Conservation (phyloP, 1,284 basidiomycete genomes). For the Cutaneotrichosporon spelunceum region DNA sequence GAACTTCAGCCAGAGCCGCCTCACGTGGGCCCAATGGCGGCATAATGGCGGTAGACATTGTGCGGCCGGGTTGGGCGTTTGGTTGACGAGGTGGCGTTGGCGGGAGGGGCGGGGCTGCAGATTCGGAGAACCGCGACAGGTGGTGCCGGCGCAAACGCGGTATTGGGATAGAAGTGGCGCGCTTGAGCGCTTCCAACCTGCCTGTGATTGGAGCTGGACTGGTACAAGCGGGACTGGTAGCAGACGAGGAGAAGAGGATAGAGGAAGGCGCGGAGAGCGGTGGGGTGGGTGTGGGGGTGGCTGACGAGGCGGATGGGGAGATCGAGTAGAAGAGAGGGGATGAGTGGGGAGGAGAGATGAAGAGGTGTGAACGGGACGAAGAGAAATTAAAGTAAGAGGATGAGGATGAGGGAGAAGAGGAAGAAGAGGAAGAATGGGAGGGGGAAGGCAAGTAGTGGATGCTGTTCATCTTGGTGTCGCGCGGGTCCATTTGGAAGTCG, state of each 20-base stretch:
- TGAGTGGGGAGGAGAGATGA: neutral
- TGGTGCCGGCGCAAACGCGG: neutral
- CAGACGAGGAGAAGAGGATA: neutral
- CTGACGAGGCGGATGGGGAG: neutral
- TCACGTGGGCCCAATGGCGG: slow-evolving; percentile 12
- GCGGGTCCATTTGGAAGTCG: neutral
- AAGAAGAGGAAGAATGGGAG: neutral
- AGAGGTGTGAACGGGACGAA: neutral
- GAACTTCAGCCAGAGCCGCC: slow-evolving; percentile 13
- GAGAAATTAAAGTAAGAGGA: neutral
- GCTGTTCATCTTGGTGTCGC: neutral
- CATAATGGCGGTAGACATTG: neutral
- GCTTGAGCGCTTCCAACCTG: neutral
- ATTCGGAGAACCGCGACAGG: neutral
- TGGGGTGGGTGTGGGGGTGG: neutral
- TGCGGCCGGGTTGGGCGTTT: neutral
- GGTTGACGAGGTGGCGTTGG: neutral
- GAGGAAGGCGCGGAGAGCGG: neutral
- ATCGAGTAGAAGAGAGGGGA: neutral
- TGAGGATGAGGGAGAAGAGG: neutral
- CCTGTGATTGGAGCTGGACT: neutral
- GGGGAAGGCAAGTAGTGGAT: neutral
- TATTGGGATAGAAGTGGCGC: neutral
- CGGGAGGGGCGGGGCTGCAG: neutral
- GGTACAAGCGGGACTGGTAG: neutral